A percentile compares a stretch with the other conserved stretches of the same genome.
These are phyloP conservation scores for Ophiocordyceps sinensis DNA, from an alignment of 2,329 filamentous ascomycete genomes.

Conservation along the genomic window DNA sequence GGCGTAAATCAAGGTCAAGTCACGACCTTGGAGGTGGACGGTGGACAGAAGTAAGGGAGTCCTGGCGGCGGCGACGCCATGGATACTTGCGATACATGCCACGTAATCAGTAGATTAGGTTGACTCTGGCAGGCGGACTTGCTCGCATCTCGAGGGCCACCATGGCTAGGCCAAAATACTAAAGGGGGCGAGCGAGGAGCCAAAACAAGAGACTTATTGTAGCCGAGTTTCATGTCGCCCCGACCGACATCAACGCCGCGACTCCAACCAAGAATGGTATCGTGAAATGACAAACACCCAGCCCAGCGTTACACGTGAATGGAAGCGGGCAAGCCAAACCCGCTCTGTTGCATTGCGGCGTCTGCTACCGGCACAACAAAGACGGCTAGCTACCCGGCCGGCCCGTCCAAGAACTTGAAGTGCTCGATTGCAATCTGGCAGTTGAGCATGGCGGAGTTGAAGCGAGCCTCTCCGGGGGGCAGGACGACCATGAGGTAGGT, in stretches of 20 bases:
- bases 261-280: slow-evolving; percentile 2
- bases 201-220: no score
- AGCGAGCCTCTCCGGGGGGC: slow-evolving; percentile 78
- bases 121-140: neutral
- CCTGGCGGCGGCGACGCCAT: neutral
- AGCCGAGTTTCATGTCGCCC: neutral
- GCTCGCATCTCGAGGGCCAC: no score
- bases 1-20: slow-evolving; percentile 13
- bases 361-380: slow-evolving; percentile 10
- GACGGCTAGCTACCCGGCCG: slow-evolving; percentile 7
- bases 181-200: no score
- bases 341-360: neutral
- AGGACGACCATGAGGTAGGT: slow-evolving; percentile 90
- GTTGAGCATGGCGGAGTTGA: slow-evolving; percentile 83
- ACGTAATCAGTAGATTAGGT: neutral
- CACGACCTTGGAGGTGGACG: neutral
- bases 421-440: slow-evolving; percentile 74
- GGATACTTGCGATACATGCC: neutral
- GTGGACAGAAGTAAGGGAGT: neutral
- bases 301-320: neutral
- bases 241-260: neutral
- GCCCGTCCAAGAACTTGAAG: slow-evolving; percentile 55
- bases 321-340: no score
- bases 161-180: no score
- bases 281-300: slow-evolving; percentile 2